These are phyloP conservation scores for Stagonosporopsis chrysanthemi DNA, from an alignment of 2,329 filamentous ascomycete genomes.

Conservation along the genomic window DNA sequence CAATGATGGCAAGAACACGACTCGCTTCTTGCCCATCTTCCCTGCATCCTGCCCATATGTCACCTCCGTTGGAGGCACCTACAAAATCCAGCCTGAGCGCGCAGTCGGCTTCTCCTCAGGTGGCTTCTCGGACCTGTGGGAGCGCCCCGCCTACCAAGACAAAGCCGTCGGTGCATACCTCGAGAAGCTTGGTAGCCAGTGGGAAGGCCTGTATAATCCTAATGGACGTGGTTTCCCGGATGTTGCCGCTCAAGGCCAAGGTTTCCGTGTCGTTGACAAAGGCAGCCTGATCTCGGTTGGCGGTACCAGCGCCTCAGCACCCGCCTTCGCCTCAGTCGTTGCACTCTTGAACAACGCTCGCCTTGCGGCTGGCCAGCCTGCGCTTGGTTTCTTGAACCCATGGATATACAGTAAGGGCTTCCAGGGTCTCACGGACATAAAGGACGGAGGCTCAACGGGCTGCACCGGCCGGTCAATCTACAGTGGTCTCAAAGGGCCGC, in stretches of 20 bases:
- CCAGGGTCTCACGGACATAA: slow-evolving; percentile 59
- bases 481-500: slow-evolving; percentile 47
- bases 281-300: slow-evolving; percentile 42
- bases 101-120: slow-evolving; percentile 53
- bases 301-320: slow-evolving; percentile 51
- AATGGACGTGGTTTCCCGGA: slow-evolving; percentile 56
- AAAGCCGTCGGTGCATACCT: slow-evolving; percentile 52
- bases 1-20: slow-evolving; percentile 55
- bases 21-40: slow-evolving; percentile 55
- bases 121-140: slow-evolving; percentile 56
- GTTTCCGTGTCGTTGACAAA: slow-evolving; percentile 48
- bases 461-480: slow-evolving; percentile 53
- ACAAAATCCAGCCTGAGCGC: slow-evolving; percentile 49
- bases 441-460: slow-evolving; percentile 56
- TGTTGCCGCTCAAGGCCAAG: slow-evolving; percentile 50
- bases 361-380: slow-evolving; percentile 43
- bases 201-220: slow-evolving; percentile 54
- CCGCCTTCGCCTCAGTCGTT: slow-evolving; percentile 49
- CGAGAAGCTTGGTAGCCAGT: slow-evolving; percentile 48
- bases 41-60: slow-evolving; percentile 58
- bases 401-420: slow-evolving; percentile 54
- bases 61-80: slow-evolving; percentile 56
- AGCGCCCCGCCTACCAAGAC: slow-evolving; percentile 54
- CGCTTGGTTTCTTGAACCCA: slow-evolving; percentile 51
- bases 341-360: slow-evolving; percentile 50